Evolutionary conservation across 345 rosid genomes (phyloP).

Genomic region (Raphanus sativus): DNA sequence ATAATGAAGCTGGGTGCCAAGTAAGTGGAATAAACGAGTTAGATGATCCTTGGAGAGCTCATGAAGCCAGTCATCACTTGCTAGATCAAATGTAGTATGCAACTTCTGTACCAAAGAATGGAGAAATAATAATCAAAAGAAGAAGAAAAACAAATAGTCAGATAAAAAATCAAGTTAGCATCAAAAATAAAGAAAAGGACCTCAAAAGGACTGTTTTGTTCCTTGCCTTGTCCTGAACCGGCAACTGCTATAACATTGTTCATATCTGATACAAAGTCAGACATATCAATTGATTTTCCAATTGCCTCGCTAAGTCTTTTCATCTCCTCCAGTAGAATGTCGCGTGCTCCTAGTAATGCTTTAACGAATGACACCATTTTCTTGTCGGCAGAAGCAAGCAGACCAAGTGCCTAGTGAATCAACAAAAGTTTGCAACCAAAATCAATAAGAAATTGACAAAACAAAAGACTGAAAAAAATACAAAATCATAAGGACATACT

Average conservation of each 20-base stretch:
- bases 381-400: conserved; percentile 45
- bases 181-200: conserved; percentile 56
- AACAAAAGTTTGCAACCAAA: conserved; percentile 21
- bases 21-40: conserved; percentile 50
- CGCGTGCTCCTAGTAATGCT: conserved; percentile 69
- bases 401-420: conserved; percentile 53
- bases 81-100: conserved; percentile 43
- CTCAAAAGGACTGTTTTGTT: conserved; percentile 63
- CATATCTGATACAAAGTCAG: conserved; percentile 54
- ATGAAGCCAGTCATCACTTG: conserved; percentile 45
- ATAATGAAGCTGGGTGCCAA: conserved; percentile 64
- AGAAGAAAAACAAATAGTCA: background rate
- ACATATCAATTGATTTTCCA: conserved; percentile 50
- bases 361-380: conserved; percentile 56
- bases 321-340: conserved; percentile 62
- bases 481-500: conserved; percentile 43
- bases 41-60: conserved; percentile 54
- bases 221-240: conserved; percentile 59
- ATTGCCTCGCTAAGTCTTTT: conserved; percentile 62
- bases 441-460: background rate
- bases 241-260: conserved; percentile 46
- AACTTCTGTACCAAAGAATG: conserved; percentile 49
- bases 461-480: conserved; percentile 1
- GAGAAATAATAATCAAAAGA: conserved; percentile 9
- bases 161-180: conserved; percentile 14